Evolutionary conservation across 75 land plant species (phyloP), one percentile per base, ranked within the genome.

Genomic region (Cryptomeria japonica): DNA sequence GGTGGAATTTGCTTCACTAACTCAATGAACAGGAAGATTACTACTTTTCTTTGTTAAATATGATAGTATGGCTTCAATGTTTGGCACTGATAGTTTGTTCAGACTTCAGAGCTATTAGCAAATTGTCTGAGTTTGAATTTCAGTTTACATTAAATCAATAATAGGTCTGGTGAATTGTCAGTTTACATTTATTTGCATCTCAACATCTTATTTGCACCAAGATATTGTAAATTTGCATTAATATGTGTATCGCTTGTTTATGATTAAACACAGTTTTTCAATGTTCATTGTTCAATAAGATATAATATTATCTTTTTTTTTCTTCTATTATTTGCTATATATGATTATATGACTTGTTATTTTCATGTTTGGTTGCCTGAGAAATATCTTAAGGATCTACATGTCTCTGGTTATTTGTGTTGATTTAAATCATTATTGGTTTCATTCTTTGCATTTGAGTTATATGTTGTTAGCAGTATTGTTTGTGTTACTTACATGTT

Each of bases 401-500:
- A 18, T 5, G 83, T 39, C n/a, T 25, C 49, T 41, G 47, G 5
- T n/a, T 82, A 44, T 82, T n/a, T 49, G 2, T 46, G 22, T 4
- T 44, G 32, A 28, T 44, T 11, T 46, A 3, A 11, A 14, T 82
- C 34, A n/a, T 46, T 82, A 13, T n/a, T 82, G n/a, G 38, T 85
- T 55, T 55, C 41, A 11, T 49, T 85, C 16, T 39, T 34, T 85
- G 38, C 46, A 55, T 36, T 85, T 49, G 6, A 3, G 13, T 16
- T 84, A 31, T 85, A 32, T 58, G 39, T 28, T 85, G 28, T 51
- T 53, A 86, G 39, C 41, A 34, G 5, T 73, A 85, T 85, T 83
- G 3, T 38, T 72, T 34, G 12, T n/a, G 38, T 38, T 42, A 83
- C 83, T 46, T 25, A 86, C 25, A 58, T 38, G 58, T 56, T 86